A percentile compares a stretch with the other conserved stretches of the same genome.
These are phyloP conservation scores for Phylloporus sp. DNA, from an alignment of 768 basidiomycete genomes.

Conservation along the genomic window DNA sequence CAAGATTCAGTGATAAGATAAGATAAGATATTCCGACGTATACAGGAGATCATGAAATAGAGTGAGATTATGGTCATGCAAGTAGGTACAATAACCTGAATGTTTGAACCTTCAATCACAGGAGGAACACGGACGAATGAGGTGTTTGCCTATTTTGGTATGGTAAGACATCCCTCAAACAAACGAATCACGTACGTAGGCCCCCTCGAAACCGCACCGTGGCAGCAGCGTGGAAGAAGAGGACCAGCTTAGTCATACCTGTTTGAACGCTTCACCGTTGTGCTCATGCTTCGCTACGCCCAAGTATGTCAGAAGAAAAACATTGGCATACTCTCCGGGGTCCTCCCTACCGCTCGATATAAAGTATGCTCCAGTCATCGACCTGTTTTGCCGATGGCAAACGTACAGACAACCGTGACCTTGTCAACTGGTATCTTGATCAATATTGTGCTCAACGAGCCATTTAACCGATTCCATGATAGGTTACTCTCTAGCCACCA, in stretches of 20 bases:
- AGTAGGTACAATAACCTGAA: no score
- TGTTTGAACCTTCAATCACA: no score
- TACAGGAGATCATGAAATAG: no score
- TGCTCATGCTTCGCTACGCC: background rate
- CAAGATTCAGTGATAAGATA: background rate
- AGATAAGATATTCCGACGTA: background rate
- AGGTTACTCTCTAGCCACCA: conserved; percentile 25
- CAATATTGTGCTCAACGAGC: no score
- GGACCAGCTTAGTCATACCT: background rate
- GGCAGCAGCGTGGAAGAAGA: background rate
- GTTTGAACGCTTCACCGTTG: background rate
- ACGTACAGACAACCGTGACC: conserved; percentile 5
- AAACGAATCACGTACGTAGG: background rate
- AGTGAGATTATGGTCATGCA: no score
- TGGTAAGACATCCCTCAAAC: background rate
- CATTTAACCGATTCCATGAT: background rate
- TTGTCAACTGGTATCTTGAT: conserved; percentile 10
- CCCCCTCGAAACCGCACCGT: background rate
- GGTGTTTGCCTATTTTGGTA: background rate
- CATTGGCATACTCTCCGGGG: background rate
- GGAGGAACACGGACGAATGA: background rate
- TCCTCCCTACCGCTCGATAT: background rate
- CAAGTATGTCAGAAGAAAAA: background rate
- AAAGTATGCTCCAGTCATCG: background rate
- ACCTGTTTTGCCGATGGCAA: conserved; percentile 3